Evolutionary conservation across 495 filamentous ascomycete genomes (phyloP), one percentile per base, ranked within the genome.

Genomic region (Aspergillus nidulans): DNA sequence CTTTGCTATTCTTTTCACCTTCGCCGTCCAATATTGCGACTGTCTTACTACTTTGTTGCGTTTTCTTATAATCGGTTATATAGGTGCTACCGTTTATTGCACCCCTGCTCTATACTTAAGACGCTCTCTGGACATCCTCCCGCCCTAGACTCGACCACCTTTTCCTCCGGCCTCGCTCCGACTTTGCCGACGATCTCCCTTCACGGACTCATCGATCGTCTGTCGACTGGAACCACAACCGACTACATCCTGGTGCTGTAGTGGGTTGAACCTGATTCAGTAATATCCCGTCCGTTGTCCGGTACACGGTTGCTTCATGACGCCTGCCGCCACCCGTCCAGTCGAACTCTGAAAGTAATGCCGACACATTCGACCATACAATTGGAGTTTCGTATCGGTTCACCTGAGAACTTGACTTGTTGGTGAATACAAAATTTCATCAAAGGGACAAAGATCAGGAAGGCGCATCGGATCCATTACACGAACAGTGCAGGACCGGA

Each of bases 171-270:
- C 53, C 50, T 49, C 34, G 15, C 53, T 48, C 28, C 60, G 48
- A 41, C 47, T 52, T 48, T 48, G 32, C 55, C 40, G 48, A 40
- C 45, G 32, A 24, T 44, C 36, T 25, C 30, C 26, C 16, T 53
- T 24, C 23, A 46, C 56, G 25, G 23, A 40, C 28, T 21, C 40
- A 26, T 55, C 21, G 23, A 50, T 50, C 49, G 34, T 52, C 38
- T 24, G 47, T 23, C 32, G 26, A 42, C 43, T 55, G 51, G 42
- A 50, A 47, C 38, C 39, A 34, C 36, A 44, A 25, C 32, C 58
- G 24, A 50, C 56, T 64, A 41, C 53, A 61, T 58, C 61, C 68
- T 71, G 69, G 71, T 66, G 69, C 67, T 63, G 66, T 70, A 75
- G 66, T 68, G 64, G 64, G 69, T 65, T 63, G 67, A 63, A 64